Evolutionary conservation across 169 alveolate genomes (phyloP).

Genomic region (Plasmodium reichenowi): DNA sequence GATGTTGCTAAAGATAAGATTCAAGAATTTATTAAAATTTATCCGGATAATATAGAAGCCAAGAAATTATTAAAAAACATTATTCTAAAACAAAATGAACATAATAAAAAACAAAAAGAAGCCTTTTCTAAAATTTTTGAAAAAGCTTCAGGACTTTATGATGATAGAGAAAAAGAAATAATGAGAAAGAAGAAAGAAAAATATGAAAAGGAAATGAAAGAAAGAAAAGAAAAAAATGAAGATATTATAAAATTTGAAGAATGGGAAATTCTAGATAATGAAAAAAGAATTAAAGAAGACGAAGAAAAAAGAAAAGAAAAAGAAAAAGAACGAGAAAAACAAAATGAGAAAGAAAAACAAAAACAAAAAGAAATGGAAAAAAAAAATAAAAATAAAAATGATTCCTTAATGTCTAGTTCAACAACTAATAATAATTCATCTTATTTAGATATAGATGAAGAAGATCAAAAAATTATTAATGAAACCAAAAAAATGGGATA

Average conservation of each 20-base stretch:
- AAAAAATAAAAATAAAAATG: constrained; percentile 20
- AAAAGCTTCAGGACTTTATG: constrained; percentile 87
- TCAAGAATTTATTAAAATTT: constrained; percentile 77
- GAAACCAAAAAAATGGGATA: constrained; percentile 92
- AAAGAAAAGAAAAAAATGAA: constrained; percentile 75
- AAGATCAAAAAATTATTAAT: constrained; percentile 87
- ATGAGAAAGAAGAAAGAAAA: constrained; percentile 80
- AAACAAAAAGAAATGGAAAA: constrained; percentile 44
- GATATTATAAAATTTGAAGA: constrained; percentile 70
- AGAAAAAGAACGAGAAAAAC: constrained; percentile 77
- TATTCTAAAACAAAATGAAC: constrained; percentile 75
- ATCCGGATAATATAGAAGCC: constrained; percentile 80
- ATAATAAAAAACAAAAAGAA: constrained; percentile 77
- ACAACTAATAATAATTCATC: constrained; percentile 74
- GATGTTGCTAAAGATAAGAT: constrained; percentile 78
- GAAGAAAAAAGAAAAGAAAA: constrained; percentile 81
- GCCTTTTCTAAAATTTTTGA: constrained; percentile 87
- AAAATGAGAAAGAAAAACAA: constrained; percentile 76
- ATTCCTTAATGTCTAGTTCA: constrained; percentile 40
- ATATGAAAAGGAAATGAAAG: constrained; percentile 81
- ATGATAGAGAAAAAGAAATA: constrained; percentile 86
- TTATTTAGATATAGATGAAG: constrained; percentile 87
- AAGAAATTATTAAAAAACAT: constrained; percentile 72
- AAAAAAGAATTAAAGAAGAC: constrained; percentile 80
- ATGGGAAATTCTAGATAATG: constrained; percentile 81